Percentiles rank a stretch among this genome's conserved stretches.
phyloP scores from a whole-genome alignment of 345 rosid genomes.

The Dipteronia dyeriana region DNA sequence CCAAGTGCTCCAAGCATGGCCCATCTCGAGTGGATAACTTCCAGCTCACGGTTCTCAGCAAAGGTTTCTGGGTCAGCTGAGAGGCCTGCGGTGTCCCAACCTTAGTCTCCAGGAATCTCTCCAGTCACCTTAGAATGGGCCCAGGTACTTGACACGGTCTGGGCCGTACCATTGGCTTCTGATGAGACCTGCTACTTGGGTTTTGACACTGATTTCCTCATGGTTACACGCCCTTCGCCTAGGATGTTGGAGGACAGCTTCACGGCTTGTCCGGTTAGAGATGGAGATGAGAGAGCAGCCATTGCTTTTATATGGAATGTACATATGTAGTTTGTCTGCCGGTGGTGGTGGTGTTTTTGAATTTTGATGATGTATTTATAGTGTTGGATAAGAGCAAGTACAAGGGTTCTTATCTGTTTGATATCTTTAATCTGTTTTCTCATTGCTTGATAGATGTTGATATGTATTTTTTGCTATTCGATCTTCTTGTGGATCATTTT shows the following conservation, averaged over 20 bases:
- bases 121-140: slow-evolving; percentile 34
- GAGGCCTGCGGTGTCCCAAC: slow-evolving; percentile 37
- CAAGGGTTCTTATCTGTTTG: slow-evolving; percentile 11
- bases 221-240: slow-evolving; percentile 21
- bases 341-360: not conserved
- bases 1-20: slow-evolving; percentile 24
- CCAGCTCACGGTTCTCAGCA: slow-evolving; percentile 23
- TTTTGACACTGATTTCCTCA: slow-evolving; percentile 24
- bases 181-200: slow-evolving; percentile 15
- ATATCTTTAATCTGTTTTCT: slow-evolving; percentile 11
- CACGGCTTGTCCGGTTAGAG: slow-evolving; percentile 29
- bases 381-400: too few relatives aligned
- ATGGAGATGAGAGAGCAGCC: slow-evolving; percentile 32
- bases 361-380: slow-evolving; percentile 1
- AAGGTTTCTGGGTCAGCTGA: slow-evolving; percentile 33
- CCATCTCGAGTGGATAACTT: slow-evolving; percentile 23
- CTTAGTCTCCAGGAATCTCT: slow-evolving; percentile 35
- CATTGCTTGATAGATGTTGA: slow-evolving; percentile 10
- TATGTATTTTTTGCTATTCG: not conserved
- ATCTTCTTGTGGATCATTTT: too few relatives aligned
- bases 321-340: too few relatives aligned
- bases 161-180: slow-evolving; percentile 36
- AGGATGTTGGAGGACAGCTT: slow-evolving; percentile 22
- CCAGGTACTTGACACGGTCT: slow-evolving; percentile 33
- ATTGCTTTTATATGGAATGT: not conserved